phyloP scores from a whole-genome alignment of 1,284 basidiomycete genomes.

The Tremellales sp. region DNA sequence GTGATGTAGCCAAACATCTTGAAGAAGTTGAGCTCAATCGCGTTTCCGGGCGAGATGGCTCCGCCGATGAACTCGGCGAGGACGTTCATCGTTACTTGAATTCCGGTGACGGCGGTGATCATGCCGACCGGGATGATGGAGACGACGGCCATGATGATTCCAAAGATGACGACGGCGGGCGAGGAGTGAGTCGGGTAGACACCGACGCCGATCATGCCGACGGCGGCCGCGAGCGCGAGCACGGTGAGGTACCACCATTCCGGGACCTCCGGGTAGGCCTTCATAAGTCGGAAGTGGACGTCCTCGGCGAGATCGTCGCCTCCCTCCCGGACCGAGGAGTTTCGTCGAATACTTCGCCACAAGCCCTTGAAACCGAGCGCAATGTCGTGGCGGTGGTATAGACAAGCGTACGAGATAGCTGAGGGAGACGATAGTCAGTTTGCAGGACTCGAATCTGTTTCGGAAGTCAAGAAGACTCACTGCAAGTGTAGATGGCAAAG shows the following conservation, averaged over 20 bases:
- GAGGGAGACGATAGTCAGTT: too few species aligned
- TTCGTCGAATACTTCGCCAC: conserved; percentile 17
- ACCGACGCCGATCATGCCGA: conserved; percentile 39
- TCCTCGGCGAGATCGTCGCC: conserved; percentile 32
- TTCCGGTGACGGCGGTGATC: conserved; percentile 57
- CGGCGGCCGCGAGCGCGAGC: conserved; percentile 51
- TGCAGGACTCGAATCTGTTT: background rate
- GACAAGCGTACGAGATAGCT: conserved; percentile 43
- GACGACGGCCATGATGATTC: conserved; percentile 50
- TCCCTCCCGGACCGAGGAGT: conserved; percentile 4
- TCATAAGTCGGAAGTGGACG: conserved; percentile 47
- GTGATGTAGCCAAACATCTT: conserved; percentile 55
- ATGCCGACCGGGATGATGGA: conserved; percentile 57
- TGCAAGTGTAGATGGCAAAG: conserved; percentile 39
- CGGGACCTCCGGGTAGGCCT: conserved; percentile 71
- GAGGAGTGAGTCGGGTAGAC: conserved; percentile 63
- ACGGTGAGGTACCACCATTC: conserved; percentile 67
- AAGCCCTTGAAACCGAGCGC: conserved; percentile 39
- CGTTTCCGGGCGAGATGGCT: conserved; percentile 55
- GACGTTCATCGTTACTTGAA: conserved; percentile 54
- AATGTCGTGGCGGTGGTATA: conserved; percentile 51
- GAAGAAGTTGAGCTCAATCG: conserved; percentile 63
- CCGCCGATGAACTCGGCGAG: conserved; percentile 60
- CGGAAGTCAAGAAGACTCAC: conserved; percentile 7
- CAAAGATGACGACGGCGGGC: conserved; percentile 55